Evolutionary conservation across 768 basidiomycete species (phyloP), one percentile per base, ranked within the genome.

Genomic region (Lentinula raphanica): DNA sequence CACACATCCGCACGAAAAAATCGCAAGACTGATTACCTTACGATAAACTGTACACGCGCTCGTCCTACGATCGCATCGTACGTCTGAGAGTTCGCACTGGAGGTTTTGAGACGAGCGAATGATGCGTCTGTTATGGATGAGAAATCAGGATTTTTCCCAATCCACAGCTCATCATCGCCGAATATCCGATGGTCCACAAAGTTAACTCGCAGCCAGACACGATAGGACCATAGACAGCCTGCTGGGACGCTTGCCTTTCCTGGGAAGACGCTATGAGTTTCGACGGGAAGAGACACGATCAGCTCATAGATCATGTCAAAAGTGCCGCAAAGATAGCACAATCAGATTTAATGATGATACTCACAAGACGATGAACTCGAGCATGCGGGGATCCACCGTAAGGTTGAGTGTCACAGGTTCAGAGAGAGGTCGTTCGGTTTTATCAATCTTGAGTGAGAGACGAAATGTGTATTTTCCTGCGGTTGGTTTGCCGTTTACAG

Each of bases 131-230:
- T 70, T 42, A 88, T 80, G 1, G 79, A 71, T 44, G 71, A 67
- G 65, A 88, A 87, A 64, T 88, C 84, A 4, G 83, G 83, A 64
- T 88, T 85, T 64, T 74, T 82, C 17, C 83, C 86, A 12, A 87
- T 70, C 84, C 85, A 87, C 27, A 88, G 65, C 27, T 85, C 82
- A 62, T 85, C 83, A 19, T 83, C 82, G 35, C 78, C 77, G 63
- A 88, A 88, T 44, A 88, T 56, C 35, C 84, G 79, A 59, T 86
- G 87, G 57, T 87, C 83, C 36, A 83, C 69, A n/a, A 73, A 76
- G 31, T 78, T 78, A 5, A 76, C 76, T 13, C 82, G 76, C 44
- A 88, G 71, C 86, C 87, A 88, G 19, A 87, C 81, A 0, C 87
- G 83, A 21, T 87, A 70, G 15, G 80, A 78, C 70, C 74, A 82